Percentiles rank a stretch among this genome's conserved stretches.
These are phyloP conservation scores for Straminergon stramineum DNA, from an alignment of 225 moss, liverwort and hornwort species.

Conservation along the genomic window DNA sequence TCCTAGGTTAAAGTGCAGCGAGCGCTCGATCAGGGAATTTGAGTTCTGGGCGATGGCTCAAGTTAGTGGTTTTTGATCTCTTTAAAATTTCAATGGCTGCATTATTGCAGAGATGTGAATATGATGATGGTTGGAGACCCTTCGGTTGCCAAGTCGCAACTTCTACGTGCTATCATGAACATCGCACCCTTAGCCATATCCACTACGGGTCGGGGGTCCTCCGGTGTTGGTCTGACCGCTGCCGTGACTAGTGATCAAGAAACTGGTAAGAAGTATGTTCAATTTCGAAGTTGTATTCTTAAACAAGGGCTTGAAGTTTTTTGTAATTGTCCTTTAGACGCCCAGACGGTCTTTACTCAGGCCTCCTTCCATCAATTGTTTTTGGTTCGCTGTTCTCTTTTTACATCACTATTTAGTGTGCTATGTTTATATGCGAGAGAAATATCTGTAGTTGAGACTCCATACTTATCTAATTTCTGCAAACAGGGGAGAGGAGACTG, in stretches of 20 bases:
- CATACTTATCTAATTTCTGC: neutral
- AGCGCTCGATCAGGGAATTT: neutral
- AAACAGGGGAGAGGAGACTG: slow-evolving; percentile 64
- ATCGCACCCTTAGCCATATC: slow-evolving; percentile 80
- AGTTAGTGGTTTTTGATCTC: neutral
- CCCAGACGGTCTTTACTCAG: neutral
- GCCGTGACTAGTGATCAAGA: slow-evolving; percentile 85
- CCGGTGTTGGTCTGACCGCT: slow-evolving; percentile 80
- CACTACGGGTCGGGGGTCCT: slow-evolving; percentile 77
- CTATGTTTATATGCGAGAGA: neutral
- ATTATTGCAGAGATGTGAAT: slow-evolving; percentile 60
- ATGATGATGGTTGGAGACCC: slow-evolving; percentile 94
- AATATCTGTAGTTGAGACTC: neutral
- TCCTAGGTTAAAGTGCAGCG: neutral
- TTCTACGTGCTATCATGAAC: slow-evolving; percentile 71
- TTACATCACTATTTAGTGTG: neutral
- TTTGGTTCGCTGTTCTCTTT: neutral
- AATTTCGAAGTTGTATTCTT: neutral
- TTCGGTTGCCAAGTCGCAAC: slow-evolving; percentile 86
- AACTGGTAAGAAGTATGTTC: slow-evolving; percentile 35
- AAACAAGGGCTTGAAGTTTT: neutral
- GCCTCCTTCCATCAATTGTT: neutral
- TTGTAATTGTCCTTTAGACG: neutral
- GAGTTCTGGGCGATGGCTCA: neutral
- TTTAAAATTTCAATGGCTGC: neutral